Conservation (phyloP, 106 monocot species). For the Platanthera guangdongensis region DNA sequence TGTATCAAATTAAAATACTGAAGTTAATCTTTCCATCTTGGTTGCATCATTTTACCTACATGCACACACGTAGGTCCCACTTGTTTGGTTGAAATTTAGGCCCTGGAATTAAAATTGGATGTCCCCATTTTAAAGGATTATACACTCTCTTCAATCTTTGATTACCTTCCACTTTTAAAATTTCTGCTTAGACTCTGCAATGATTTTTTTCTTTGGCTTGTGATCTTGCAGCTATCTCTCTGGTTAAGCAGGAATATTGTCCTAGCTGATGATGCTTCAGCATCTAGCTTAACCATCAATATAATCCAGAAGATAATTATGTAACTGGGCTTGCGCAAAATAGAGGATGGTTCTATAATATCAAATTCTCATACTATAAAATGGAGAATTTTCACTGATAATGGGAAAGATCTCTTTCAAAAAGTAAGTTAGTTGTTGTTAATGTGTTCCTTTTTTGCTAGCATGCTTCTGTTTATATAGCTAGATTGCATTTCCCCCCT, state of each 20-base stretch:
- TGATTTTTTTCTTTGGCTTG: not conserved
- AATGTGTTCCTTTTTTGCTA: not conserved
- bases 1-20: too few relatives aligned
- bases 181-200: not conserved
- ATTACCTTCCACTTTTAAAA: not conserved
- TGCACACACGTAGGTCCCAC: too few relatives aligned
- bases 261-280: slow-evolving; percentile 41
- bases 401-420: slow-evolving; percentile 54
- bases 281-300: slow-evolving; percentile 18
- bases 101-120: too few relatives aligned
- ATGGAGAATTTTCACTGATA: slow-evolving; percentile 87
- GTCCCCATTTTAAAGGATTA: not conserved
- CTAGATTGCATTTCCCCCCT: not conserved
- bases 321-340: slow-evolving; percentile 43
- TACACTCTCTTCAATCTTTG: not conserved
- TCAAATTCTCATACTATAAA: slow-evolving; percentile 86
- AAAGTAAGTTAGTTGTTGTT: slow-evolving; percentile 36
- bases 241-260: slow-evolving; percentile 25
- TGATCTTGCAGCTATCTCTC: slow-evolving; percentile 38
- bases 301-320: slow-evolving; percentile 31
- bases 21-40: too few relatives aligned
- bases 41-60: too few relatives aligned
- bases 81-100: too few relatives aligned
- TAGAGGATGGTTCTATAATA: slow-evolving; percentile 83
- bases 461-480: not conserved